Evolutionary conservation across 345 rosid species (phyloP).

Genomic region (Populus tremula): DNA sequence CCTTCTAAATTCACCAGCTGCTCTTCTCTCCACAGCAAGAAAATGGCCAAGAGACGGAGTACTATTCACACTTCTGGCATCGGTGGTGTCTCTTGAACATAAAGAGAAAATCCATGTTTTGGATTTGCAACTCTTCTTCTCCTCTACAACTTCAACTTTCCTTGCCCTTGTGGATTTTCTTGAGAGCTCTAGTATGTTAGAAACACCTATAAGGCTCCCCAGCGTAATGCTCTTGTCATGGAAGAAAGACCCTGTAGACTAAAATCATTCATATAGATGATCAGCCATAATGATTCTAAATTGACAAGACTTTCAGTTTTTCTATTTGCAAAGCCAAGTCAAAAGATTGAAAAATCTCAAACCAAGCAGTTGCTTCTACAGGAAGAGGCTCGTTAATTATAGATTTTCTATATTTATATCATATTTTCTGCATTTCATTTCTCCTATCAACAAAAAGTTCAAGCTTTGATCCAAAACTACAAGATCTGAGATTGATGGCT

Average conservation of each 20-base stretch:
- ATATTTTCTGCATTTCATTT: not conserved
- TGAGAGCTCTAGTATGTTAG: constrained; percentile 48
- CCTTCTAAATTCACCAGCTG: constrained; percentile 31
- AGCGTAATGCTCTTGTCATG: constrained; percentile 62
- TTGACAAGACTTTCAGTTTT: not conserved
- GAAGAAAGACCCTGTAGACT: constrained; percentile 74
- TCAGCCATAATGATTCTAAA: not conserved
- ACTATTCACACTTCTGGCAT: constrained; percentile 22
- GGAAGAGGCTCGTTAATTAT: too few species aligned
- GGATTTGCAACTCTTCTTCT: constrained; percentile 24
- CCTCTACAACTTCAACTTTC: constrained; percentile 24
- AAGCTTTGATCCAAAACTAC: not conserved
- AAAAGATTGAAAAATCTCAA: not conserved
- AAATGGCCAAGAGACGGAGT: constrained; percentile 50
- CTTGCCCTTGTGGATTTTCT: constrained; percentile 46
- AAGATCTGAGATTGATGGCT: not conserved
- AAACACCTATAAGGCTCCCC: constrained; percentile 62
- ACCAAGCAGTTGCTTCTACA: too few species aligned
- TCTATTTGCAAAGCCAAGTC: not conserved
- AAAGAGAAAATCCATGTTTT: constrained; percentile 51
- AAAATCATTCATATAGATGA: constrained; percentile 15
- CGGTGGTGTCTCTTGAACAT: constrained; percentile 44
- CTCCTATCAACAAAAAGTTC: not conserved
- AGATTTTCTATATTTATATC: too few species aligned
- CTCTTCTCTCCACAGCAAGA: constrained; percentile 52